Base-by-base conservation (phyloP, 306 rosid species). In the Delonix regia region DNA sequence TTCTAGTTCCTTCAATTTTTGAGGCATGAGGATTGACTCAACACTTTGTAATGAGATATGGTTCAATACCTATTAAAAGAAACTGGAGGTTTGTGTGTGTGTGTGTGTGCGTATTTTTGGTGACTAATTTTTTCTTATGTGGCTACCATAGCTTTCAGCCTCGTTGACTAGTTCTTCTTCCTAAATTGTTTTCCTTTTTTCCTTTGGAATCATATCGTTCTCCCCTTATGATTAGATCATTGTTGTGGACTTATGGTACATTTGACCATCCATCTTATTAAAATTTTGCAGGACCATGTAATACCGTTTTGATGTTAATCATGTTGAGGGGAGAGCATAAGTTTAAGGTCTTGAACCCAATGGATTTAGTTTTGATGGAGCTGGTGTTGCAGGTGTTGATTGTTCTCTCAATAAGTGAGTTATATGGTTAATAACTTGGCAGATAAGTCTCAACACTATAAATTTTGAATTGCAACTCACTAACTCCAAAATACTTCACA, bases 21-120 rank as follows among this genome's bases (percentile, higher is more conserved):
- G 98, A 94, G 87, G 97, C 97, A 45, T 94, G 98, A 73, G 98
- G 98, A 80, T 90, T 94, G 70, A 92, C 98, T 59, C 98, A 94
- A 81, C 98, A 92, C 82, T 82, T 67, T 44, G 97, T 97, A 53
- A 94, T 94, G 98, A 94, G 97, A 94, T 94, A 90, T 16, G 98
- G 98, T 79, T 90, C 97, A 36, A 86, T 94, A 71, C 92, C 98
- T 30, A 85, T 94, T 82, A 97, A 91, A 97, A 61, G 92, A 92
- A 88, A 94, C 98, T 39, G 97, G 97, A 81, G 88, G 88, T 85
- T 18, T 42, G 81, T 42, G 61, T 77, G 59, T 9, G 11, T 21
- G 2, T 48, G n/a, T n/a, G n/a, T n/a, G n/a, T n/a, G n/a, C n/a
- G n/a, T n/a, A n/a, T 48, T 15, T 48, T 15, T 21, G 16, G 6